Evolutionary conservation across 495 filamentous ascomycete genomes (phyloP).

Genomic region (Hyaloscypha hepaticicola): DNA sequence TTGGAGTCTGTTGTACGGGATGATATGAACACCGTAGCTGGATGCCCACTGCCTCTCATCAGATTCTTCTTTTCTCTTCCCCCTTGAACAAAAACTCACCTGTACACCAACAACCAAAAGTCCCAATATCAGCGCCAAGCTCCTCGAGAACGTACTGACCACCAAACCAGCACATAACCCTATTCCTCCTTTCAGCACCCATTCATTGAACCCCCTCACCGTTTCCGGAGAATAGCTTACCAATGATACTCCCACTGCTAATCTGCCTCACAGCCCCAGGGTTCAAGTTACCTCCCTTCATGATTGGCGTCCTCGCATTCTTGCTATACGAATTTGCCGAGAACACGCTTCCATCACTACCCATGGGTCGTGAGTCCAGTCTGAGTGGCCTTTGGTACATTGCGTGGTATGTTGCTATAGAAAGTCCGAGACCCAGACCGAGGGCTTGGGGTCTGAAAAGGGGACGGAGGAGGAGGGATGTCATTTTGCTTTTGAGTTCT

Average conservation of each 20-base stretch:
- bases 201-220: not conserved
- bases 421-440: slow-evolving; percentile 7
- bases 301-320: slow-evolving; percentile 33
- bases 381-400: not conserved
- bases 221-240: slow-evolving; percentile 34
- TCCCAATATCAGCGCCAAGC: slow-evolving; percentile 69
- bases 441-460: slow-evolving; percentile 17
- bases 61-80: not conserved
- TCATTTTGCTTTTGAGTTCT: not conserved
- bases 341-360: not conserved
- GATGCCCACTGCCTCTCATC: slow-evolving; percentile 58
- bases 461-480: slow-evolving; percentile 15
- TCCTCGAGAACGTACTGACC: slow-evolving; percentile 72
- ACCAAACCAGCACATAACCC: slow-evolving; percentile 69
- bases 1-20: slow-evolving; percentile 61
- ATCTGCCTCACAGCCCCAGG: slow-evolving; percentile 62
- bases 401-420: slow-evolving; percentile 7
- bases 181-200: slow-evolving; percentile 24
- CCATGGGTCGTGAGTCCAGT: not conserved
- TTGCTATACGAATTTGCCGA: slow-evolving; percentile 12
- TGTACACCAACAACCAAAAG: slow-evolving; percentile 68
- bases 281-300: slow-evolving; percentile 41
- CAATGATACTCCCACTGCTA: slow-evolving; percentile 66
- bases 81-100: slow-evolving; percentile 41
- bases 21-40: slow-evolving; percentile 69